A percentile compares a stretch with the other conserved stretches of the same genome.
Conservation (phyloP, 2,329 filamentous ascomycete genomes). For the Moelleriella libera region DNA sequence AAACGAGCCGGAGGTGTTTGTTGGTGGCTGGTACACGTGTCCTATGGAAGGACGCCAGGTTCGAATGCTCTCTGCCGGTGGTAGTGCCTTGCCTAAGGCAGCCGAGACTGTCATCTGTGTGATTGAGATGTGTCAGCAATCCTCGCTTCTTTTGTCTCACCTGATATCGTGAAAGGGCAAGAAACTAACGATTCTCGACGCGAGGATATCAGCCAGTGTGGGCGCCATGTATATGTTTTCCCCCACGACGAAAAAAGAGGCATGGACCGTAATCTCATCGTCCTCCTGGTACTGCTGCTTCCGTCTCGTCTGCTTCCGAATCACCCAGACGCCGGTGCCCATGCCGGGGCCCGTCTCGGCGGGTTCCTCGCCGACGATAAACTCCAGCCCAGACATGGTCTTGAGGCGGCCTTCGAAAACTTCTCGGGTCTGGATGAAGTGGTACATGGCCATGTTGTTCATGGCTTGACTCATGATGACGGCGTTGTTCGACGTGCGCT, state of each 20-base stretch:
- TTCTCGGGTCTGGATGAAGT: slow-evolving; percentile 44
- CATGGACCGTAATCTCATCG: slow-evolving; percentile 44
- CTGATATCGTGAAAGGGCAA: background rate
- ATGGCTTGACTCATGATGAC: slow-evolving; percentile 47
- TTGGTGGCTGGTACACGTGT: slow-evolving; percentile 32
- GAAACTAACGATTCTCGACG: slow-evolving; percentile 39
- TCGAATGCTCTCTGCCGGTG: slow-evolving; percentile 33
- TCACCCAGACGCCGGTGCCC: slow-evolving; percentile 55
- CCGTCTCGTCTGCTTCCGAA: slow-evolving; percentile 51
- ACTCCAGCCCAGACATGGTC: slow-evolving; percentile 54
- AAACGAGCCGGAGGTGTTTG: slow-evolving; percentile 7
- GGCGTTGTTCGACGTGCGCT: slow-evolving; percentile 53
- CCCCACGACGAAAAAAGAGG: slow-evolving; percentile 50
- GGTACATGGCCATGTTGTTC: slow-evolving; percentile 44
- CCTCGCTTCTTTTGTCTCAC: background rate
- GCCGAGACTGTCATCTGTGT: slow-evolving; percentile 38
- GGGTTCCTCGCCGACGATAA: slow-evolving; percentile 50
- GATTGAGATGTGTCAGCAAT: background rate
- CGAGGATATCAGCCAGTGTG: slow-evolving; percentile 43
- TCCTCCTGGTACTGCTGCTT: slow-evolving; percentile 38
- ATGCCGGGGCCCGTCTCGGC: slow-evolving; percentile 49
- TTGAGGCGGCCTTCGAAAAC: slow-evolving; percentile 47
- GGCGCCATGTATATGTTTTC: slow-evolving; percentile 56
- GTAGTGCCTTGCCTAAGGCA: slow-evolving; percentile 36
- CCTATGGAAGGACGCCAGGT: slow-evolving; percentile 41